Percentiles rank a stretch among this genome's conserved stretches.
These are phyloP conservation scores for Coemansia sp. DNA, from an alignment of 192 early-diverging fungal species.

Conservation along the genomic window DNA sequence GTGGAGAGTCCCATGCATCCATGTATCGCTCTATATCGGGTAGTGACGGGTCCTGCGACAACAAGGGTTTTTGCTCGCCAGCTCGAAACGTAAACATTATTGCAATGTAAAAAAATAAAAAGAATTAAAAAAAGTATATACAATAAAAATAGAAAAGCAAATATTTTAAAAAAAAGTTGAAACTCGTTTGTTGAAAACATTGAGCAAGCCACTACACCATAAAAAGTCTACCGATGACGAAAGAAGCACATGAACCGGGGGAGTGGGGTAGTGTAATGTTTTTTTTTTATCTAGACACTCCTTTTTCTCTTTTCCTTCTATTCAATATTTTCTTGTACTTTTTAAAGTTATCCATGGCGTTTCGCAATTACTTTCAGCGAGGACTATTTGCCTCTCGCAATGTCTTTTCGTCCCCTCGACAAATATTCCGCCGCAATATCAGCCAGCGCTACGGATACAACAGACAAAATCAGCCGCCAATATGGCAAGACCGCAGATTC, in stretches of 20 bases:
- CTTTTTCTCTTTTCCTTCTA: neutral
- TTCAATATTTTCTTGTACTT: neutral
- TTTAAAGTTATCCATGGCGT: neutral
- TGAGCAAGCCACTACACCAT: neutral
- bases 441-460: constrained; percentile 8
- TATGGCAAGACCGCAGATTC: constrained; percentile 35
- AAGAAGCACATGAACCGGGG: neutral
- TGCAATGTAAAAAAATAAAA: neutral
- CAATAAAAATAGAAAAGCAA: neutral
- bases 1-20: constrained; percentile 32
- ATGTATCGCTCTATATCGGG: constrained; percentile 14
- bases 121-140: neutral
- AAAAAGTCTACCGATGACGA: neutral
- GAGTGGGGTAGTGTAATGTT: no score
- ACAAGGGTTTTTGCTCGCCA: constrained; percentile 9
- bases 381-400: neutral
- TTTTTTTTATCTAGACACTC: neutral
- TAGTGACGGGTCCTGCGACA: neutral
- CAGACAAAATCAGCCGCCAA: neutral
- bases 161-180: neutral
- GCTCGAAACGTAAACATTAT: constrained; percentile 10
- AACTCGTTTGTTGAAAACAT: neutral
- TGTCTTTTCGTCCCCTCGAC: neutral
- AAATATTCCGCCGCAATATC: constrained; percentile 13
- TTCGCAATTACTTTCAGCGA: neutral